These are phyloP conservation scores for Rhodotorula mucilaginosa DNA, from an alignment of 1,284 basidiomycete genomes.

Conservation along the genomic window DNA sequence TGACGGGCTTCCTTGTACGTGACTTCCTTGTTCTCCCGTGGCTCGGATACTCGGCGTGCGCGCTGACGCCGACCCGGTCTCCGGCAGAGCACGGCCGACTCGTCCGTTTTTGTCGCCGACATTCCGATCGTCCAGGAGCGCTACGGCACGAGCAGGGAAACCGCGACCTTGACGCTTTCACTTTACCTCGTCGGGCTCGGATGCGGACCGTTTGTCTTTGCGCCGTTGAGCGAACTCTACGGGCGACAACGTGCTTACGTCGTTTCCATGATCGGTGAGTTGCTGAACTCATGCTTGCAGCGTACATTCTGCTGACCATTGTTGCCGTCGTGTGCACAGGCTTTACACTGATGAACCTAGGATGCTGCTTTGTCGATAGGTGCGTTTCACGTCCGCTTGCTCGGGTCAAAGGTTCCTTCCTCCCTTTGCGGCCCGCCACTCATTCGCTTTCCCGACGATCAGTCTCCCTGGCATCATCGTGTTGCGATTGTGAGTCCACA, in stretches of 20 bases:
- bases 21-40: too few species aligned
- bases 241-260: conserved; percentile 52
- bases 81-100: conserved; percentile 14
- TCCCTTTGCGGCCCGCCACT: too few species aligned
- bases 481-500: conserved; percentile 45
- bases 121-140: conserved; percentile 44
- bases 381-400: neutral
- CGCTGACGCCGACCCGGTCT: too few species aligned
- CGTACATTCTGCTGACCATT: conserved; percentile 44
- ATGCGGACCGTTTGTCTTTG: conserved; percentile 53
- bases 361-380: conserved; percentile 10
- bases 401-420: neutral
- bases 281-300: conserved; percentile 43
- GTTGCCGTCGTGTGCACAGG: conserved; percentile 25
- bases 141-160: conserved; percentile 45
- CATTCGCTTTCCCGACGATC: neutral
- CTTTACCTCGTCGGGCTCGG: conserved; percentile 50
- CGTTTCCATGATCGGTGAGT: conserved; percentile 30
- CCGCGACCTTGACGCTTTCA: conserved; percentile 46
- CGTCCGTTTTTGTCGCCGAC: conserved; percentile 48
- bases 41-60: neutral
- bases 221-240: conserved; percentile 53
- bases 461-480: conserved; percentile 47
- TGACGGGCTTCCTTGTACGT: neutral
- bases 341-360: conserved; percentile 42